Percentiles rank a stretch among this genome's conserved stretches.
Evolutionary conservation across 176 grass and related monocot species (phyloP).

Genomic region (Oryza punctata): DNA sequence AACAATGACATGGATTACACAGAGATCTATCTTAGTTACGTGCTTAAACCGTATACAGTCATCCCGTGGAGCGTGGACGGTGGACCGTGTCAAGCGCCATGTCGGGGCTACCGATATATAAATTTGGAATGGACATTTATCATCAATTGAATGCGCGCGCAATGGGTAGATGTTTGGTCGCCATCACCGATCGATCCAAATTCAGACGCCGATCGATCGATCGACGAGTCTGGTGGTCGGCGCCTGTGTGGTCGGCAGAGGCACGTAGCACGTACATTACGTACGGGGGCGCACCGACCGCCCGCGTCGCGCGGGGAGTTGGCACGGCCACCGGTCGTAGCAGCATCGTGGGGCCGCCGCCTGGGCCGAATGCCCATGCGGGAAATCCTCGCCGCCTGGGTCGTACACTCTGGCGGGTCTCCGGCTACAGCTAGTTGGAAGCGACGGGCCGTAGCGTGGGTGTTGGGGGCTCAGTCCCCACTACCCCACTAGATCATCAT

Average conservation of each 20-base stretch:
- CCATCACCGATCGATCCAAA: not conserved
- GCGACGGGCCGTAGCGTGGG: too few species aligned
- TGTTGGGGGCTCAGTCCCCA: too few species aligned
- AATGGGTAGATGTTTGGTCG: not conserved
- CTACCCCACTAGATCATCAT: too few species aligned
- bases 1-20: not conserved
- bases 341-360: not conserved
- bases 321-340: not conserved
- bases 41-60: not conserved
- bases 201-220: not conserved
- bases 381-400: too few species aligned
- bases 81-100: too few species aligned
- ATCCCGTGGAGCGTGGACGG: not conserved
- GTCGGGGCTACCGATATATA: not conserved
- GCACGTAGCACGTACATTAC: not conserved
- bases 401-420: not conserved
- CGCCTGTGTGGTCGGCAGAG: not conserved
- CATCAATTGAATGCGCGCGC: not conserved
- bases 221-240: not conserved
- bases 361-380: not conserved
- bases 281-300: not conserved
- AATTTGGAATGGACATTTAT: not conserved
- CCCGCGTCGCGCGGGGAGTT: too few species aligned
- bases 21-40: not conserved
- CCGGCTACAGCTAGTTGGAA: not conserved